phyloP scores from a whole-genome alignment of 139 green algal genomes.

The Micractinium conductrix region DNA sequence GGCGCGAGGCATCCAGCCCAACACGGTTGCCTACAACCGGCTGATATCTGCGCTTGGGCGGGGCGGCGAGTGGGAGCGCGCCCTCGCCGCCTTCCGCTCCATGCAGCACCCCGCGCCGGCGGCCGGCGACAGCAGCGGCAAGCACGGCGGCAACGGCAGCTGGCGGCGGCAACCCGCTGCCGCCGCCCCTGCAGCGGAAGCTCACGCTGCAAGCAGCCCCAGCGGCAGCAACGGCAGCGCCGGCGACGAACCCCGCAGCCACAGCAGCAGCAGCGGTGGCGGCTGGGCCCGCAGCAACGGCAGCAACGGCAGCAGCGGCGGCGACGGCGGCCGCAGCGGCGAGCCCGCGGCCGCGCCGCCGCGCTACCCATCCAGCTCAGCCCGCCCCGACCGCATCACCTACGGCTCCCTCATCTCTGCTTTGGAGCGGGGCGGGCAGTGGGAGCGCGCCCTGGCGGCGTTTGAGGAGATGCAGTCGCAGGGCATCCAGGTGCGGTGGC shows the following conservation, averaged over 20 bases:
- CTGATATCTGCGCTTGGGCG: slow-evolving; percentile 50
- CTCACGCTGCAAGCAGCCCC: not conserved
- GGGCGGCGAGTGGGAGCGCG: slow-evolving; percentile 68
- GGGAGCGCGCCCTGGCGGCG: slow-evolving; percentile 39
- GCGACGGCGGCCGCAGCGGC: not conserved
- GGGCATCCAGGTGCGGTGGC: slow-evolving; percentile 18
- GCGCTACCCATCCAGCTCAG: no score
- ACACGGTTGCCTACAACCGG: slow-evolving; percentile 47
- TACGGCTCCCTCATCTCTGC: slow-evolving; percentile 79
- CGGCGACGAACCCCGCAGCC: no score
- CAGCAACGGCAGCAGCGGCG: not conserved
- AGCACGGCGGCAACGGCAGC: not conserved
- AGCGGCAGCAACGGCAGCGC: not conserved
- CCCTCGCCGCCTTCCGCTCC: slow-evolving; percentile 40
- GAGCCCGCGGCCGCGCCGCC: slow-evolving; percentile 16
- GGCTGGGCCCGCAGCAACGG: not conserved
- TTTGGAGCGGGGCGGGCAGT: slow-evolving; percentile 52
- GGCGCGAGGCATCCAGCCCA: slow-evolving; percentile 54
- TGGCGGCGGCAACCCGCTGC: not conserved
- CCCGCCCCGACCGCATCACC: slow-evolving; percentile 79
- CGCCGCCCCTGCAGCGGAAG: not conserved
- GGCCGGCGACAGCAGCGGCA: not conserved
- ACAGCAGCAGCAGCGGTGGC: no score
- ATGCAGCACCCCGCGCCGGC: slow-evolving; percentile 11
- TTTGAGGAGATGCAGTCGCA: slow-evolving; percentile 38